Evolutionary conservation across 495 filamentous ascomycete genomes (phyloP).

Genomic region (Sphaerosporella brunnea): DNA sequence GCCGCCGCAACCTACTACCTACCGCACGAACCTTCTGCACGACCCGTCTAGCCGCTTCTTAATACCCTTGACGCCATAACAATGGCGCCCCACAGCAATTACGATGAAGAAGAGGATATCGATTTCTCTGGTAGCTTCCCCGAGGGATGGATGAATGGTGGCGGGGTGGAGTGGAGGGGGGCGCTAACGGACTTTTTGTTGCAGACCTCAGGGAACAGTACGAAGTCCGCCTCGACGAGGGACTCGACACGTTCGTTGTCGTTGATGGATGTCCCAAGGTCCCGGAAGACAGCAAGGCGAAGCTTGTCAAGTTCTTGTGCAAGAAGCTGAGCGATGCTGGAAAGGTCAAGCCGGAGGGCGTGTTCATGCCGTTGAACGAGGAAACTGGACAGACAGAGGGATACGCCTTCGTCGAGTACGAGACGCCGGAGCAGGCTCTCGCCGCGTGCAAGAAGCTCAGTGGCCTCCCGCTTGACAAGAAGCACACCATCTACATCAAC

Average conservation of each 20-base stretch:
- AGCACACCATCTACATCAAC: conserved; percentile 85
- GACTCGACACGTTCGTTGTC: conserved; percentile 86
- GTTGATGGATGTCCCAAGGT: conserved; percentile 85
- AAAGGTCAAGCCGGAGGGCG: conserved; percentile 62
- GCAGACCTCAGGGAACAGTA: conserved; percentile 76
- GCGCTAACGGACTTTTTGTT: not conserved
- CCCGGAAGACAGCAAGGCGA: conserved; percentile 62
- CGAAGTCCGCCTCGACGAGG: conserved; percentile 87
- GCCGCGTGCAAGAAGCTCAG: conserved; percentile 76
- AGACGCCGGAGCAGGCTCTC: conserved; percentile 75
- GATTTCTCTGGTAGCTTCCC: conserved; percentile 56
- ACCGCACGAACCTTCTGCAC: no score
- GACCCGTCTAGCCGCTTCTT: not conserved
- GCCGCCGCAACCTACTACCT: not conserved
- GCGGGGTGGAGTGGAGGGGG: conserved; percentile 7
- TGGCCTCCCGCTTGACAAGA: conserved; percentile 74
- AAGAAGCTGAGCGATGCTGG: conserved; percentile 77
- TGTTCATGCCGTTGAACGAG: conserved; percentile 83
- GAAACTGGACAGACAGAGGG: conserved; percentile 56
- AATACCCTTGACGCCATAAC: not conserved
- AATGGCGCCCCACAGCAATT: conserved; percentile 33
- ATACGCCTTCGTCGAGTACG: conserved; percentile 94
- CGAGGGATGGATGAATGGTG: conserved; percentile 3
- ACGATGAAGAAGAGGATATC: conserved; percentile 78
- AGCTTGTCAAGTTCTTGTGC: conserved; percentile 83